Percentiles rank a stretch among this genome's conserved stretches.
Evolutionary conservation across 2,329 filamentous ascomycete genomes (phyloP).

Genomic region (Shiraia sp.): DNA sequence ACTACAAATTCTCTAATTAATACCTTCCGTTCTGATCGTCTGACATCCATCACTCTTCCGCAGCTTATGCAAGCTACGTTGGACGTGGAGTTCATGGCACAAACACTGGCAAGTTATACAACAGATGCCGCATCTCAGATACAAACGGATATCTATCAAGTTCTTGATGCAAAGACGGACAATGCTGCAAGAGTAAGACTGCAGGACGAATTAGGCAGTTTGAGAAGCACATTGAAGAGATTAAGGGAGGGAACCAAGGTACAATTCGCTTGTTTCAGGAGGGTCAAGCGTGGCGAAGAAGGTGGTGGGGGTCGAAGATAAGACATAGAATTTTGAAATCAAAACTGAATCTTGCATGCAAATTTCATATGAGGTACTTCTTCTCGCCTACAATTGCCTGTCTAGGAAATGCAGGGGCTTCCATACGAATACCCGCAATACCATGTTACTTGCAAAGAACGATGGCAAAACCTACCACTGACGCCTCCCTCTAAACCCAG

Average conservation of each 20-base stretch:
- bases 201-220: constrained; percentile 85
- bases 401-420: no score
- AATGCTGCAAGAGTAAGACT: constrained; percentile 78
- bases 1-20: constrained; percentile 78
- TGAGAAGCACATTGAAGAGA: constrained; percentile 82
- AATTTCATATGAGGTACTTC: no score
- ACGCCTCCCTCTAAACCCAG: no score
- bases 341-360: no score
- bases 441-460: no score
- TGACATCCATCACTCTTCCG: constrained; percentile 70
- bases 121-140: constrained; percentile 79
- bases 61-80: constrained; percentile 96
- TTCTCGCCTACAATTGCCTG: no score
- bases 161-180: constrained; percentile 85
- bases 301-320: not conserved
- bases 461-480: no score
- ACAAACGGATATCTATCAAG: constrained; percentile 89
- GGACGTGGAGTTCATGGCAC: constrained; percentile 94
- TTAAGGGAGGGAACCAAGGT: constrained; percentile 43
- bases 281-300: constrained; percentile 26
- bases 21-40: constrained; percentile 64
- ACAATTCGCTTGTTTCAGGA: constrained; percentile 43
- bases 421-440: no score
- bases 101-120: constrained; percentile 88
- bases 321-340: no score